These are phyloP conservation scores for Volutella citrinella DNA, from an alignment of 2,329 filamentous ascomycete genomes.

Conservation along the genomic window DNA sequence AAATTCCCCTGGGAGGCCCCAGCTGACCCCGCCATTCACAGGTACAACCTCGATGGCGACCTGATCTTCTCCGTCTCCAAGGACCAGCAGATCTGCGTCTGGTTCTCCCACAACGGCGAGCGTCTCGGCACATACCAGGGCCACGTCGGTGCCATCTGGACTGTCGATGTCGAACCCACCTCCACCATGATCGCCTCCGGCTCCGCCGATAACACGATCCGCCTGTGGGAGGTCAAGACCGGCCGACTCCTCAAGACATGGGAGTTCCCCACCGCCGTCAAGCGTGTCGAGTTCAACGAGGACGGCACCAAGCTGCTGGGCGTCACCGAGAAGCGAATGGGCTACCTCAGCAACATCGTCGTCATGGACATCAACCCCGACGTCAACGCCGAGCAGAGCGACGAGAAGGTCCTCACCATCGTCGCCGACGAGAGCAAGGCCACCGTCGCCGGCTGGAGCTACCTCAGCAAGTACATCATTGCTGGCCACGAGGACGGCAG, in stretches of 20 bases:
- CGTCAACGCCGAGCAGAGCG: slow-evolving; percentile 75
- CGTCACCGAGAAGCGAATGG: slow-evolving; percentile 98
- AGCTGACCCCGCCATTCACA: slow-evolving; percentile 31
- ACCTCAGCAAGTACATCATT: slow-evolving; percentile 92
- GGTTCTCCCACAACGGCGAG: slow-evolving; percentile 98
- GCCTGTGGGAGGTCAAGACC: slow-evolving; percentile 92
- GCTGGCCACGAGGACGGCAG: slow-evolving; percentile 96
- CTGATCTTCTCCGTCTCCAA: slow-evolving; percentile 94
- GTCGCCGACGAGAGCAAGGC: slow-evolving; percentile 96
- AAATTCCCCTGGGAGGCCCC: no score
- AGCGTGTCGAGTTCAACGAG: slow-evolving; percentile 95
- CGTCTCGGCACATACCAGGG: slow-evolving; percentile 94
- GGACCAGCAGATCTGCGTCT: slow-evolving; percentile 94
- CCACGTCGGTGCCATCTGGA: slow-evolving; percentile 98
- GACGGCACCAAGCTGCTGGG: slow-evolving; percentile 88
- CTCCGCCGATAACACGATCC: slow-evolving; percentile 96
- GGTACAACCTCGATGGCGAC: slow-evolving; percentile 93
- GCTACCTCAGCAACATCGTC: slow-evolving; percentile 89
- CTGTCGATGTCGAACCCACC: slow-evolving; percentile 92
- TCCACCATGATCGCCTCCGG: slow-evolving; percentile 89
- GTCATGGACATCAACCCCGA: slow-evolving; percentile 88
- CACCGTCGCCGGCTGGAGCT: slow-evolving; percentile 96
- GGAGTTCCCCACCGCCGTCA: slow-evolving; percentile 96
- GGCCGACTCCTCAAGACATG: slow-evolving; percentile 93
- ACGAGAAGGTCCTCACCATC: slow-evolving; percentile 81